phyloP scores from a whole-genome alignment of 2,329 filamentous ascomycete genomes.

The Penicillium italicum region DNA sequence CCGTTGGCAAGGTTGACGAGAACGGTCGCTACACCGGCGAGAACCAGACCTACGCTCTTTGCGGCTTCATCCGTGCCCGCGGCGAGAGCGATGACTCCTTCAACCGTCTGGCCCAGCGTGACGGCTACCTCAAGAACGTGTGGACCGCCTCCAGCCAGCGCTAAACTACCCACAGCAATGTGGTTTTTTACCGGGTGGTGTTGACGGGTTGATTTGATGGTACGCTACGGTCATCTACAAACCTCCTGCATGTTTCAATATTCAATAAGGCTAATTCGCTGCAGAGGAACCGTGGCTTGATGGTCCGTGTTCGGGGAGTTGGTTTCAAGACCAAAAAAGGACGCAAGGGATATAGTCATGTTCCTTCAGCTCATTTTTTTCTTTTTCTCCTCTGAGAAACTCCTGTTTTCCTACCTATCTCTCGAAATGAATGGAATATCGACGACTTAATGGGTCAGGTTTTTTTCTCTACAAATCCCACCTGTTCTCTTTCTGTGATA shows the following conservation, averaged over 20 bases:
- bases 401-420: constrained; percentile 29
- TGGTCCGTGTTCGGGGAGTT: constrained; percentile 26
- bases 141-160: constrained; percentile 71
- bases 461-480: constrained; percentile 14
- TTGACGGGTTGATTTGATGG: constrained; percentile 30
- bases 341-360: constrained; percentile 17
- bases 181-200: constrained; percentile 30
- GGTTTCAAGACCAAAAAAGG: constrained; percentile 20
- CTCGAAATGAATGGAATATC: constrained; percentile 30
- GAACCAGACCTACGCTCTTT: constrained; percentile 96
- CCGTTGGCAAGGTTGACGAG: constrained; percentile 97
- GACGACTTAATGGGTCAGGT: constrained; percentile 26
- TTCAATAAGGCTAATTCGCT: not conserved
- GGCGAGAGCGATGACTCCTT: constrained; percentile 96
- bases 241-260: not conserved
- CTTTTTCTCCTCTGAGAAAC: constrained; percentile 20
- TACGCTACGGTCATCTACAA: constrained; percentile 9
- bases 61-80: constrained; percentile 95
- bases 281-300: constrained; percentile 26
- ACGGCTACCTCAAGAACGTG: constrained; percentile 95
- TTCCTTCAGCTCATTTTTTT: constrained; percentile 17
- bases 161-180: constrained; percentile 32
- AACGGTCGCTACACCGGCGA: constrained; percentile 95
- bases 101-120: constrained; percentile 92
- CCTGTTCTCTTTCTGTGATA: constrained; percentile 20